phyloP scores from a whole-genome alignment of 1,284 basidiomycete species.

The Erythrobasidium hasegawianum region DNA sequence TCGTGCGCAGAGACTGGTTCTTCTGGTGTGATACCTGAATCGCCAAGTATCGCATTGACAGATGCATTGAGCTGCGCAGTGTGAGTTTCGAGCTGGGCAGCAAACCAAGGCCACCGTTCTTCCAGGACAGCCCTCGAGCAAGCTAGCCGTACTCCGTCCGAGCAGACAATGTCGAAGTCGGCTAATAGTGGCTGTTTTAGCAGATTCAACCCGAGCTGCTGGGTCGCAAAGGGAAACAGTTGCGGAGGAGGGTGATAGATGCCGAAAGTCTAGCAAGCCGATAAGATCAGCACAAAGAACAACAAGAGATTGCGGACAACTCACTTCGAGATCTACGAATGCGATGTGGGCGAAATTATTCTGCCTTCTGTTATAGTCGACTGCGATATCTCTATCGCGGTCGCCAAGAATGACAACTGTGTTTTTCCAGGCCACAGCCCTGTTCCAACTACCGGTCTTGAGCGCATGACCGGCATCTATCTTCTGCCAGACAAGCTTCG shows the following conservation, averaged over 20 bases:
- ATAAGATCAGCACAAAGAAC: not conserved
- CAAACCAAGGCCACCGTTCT: constrained; percentile 92
- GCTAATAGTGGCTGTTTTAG: constrained; percentile 46
- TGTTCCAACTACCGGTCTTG: constrained; percentile 44
- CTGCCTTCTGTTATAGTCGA: constrained; percentile 63
- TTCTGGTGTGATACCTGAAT: constrained; percentile 2
- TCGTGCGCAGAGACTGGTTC: constrained; percentile 72
- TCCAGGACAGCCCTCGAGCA: constrained; percentile 78
- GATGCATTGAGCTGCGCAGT: not conserved
- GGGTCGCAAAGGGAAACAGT: constrained; percentile 54
- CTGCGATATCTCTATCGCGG: constrained; percentile 74
- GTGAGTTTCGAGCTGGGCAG: constrained; percentile 55
- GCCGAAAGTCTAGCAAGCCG: constrained; percentile 68
- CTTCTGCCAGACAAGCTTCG: constrained; percentile 35
- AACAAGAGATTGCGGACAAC: too few species aligned
- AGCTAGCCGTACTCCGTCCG: constrained; percentile 75
- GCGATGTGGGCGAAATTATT: constrained; percentile 88
- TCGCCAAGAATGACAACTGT: constrained; percentile 86
- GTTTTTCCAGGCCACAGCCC: constrained; percentile 55
- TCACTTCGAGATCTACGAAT: constrained; percentile 74
- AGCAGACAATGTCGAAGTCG: constrained; percentile 87
- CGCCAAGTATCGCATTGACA: not conserved
- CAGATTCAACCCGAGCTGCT: constrained; percentile 38
- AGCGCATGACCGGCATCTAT: constrained; percentile 29
- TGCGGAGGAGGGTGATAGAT: constrained; percentile 76